These are phyloP conservation scores for Chaetomiaceae sp. DNA, from an alignment of 2,329 filamentous ascomycete genomes.

Conservation along the genomic window DNA sequence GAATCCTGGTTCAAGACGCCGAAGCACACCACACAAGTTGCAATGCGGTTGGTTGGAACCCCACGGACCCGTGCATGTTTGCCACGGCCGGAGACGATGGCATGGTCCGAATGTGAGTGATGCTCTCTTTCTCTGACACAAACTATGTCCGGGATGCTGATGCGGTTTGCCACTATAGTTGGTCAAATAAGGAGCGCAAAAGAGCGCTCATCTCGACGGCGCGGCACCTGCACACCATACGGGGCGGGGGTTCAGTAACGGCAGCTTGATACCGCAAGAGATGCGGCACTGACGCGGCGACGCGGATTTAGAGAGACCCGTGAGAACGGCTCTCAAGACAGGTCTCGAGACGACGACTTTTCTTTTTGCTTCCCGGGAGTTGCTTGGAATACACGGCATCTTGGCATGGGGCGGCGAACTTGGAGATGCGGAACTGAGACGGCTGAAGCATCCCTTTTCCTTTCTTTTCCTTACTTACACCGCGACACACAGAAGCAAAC, in stretches of 20 bases:
- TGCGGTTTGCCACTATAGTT: conserved; percentile 4
- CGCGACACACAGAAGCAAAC: not conserved
- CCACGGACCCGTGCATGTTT: conserved; percentile 74
- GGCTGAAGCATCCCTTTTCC: conserved; percentile 10
- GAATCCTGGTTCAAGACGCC: conserved; percentile 68
- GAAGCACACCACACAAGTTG: conserved; percentile 72
- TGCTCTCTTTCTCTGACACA: not conserved
- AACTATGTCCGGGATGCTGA: not conserved
- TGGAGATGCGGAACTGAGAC: conserved; percentile 6
- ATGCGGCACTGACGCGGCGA: not conserved
- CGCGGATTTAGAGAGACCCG: not conserved
- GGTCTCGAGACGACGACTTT: too few relatives aligned
- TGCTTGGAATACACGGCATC: conserved; percentile 13
- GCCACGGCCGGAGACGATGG: conserved; percentile 88
- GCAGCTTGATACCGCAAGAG: conserved; percentile 3
- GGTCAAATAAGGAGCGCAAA: conserved; percentile 33
- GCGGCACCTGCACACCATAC: conserved; percentile 13
- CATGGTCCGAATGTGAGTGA: conserved; percentile 74
- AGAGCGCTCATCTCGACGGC: conserved; percentile 13
- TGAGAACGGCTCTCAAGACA: too few relatives aligned
- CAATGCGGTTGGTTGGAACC: conserved; percentile 88
- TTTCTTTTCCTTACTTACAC: too few relatives aligned
- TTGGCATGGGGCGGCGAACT: conserved; percentile 22
- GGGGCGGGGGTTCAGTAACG: conserved; percentile 6
- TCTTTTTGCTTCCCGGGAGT: not conserved